phyloP scores from a whole-genome alignment of 306 rosid genomes.

The Bauhinia variegata region DNA sequence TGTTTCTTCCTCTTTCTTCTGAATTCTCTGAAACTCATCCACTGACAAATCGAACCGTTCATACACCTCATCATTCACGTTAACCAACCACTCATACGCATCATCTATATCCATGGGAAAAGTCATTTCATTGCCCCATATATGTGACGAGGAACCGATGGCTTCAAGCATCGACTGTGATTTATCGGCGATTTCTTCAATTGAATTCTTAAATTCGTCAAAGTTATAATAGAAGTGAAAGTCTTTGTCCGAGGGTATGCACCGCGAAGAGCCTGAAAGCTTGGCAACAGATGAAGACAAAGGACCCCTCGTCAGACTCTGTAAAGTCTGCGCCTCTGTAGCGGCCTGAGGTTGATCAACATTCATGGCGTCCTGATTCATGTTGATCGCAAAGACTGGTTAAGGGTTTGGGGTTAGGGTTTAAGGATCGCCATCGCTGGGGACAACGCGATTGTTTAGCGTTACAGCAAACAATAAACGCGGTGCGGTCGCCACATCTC shows the following conservation, averaged over 20 bases:
- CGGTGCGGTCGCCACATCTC: background rate
- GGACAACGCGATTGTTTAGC: background rate
- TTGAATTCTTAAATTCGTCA: slow-evolving; percentile 62
- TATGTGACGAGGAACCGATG: slow-evolving; percentile 52
- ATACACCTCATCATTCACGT: slow-evolving; percentile 70
- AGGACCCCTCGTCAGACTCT: slow-evolving; percentile 41
- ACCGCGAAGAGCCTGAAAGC: slow-evolving; percentile 58
- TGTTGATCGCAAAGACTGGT: background rate
- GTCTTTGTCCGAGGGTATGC: slow-evolving; percentile 63
- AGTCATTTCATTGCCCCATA: slow-evolving; percentile 59
- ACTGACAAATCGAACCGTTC: slow-evolving; percentile 65
- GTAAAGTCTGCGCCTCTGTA: slow-evolving; percentile 36
- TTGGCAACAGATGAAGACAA: slow-evolving; percentile 52
- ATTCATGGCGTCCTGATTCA: slow-evolving; percentile 43
- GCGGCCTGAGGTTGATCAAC: slow-evolving; percentile 41
- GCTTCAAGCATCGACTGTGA: slow-evolving; percentile 63
- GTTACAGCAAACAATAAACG: no score
- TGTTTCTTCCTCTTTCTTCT: slow-evolving; percentile 56
- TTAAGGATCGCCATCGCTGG: slow-evolving; percentile 30
- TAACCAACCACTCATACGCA: slow-evolving; percentile 83
- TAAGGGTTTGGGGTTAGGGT: slow-evolving; percentile 47
- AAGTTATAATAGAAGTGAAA: slow-evolving; percentile 71
- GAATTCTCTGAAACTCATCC: slow-evolving; percentile 57
- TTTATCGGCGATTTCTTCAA: slow-evolving; percentile 49
- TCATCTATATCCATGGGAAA: slow-evolving; percentile 75